A percentile compares a stretch with the other conserved stretches of the same genome.
Evolutionary conservation across 176 grass and related monocot genomes (phyloP).

Genomic region (Poa pratensis): DNA sequence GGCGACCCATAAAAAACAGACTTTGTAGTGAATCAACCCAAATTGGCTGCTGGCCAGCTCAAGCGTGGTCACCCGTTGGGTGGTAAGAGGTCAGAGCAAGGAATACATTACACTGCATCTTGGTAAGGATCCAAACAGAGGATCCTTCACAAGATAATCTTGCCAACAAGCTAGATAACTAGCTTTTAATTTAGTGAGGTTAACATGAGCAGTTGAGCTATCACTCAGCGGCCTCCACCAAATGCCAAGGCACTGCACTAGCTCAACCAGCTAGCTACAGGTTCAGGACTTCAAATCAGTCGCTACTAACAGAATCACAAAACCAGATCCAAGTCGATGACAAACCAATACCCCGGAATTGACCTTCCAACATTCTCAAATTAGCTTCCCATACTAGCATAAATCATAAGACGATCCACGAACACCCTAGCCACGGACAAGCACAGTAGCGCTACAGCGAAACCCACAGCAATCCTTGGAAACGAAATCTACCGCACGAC

Average conservation of each 20-base stretch:
- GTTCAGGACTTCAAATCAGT: neutral
- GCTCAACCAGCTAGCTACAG: neutral
- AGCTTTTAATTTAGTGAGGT: neutral
- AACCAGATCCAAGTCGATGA: too few species aligned
- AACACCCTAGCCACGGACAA: neutral
- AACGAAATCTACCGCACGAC: neutral
- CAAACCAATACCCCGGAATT: neutral
- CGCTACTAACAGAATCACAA: neutral
- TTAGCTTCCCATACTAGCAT: neutral
- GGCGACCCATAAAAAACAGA: neutral
- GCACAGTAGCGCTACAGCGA: neutral
- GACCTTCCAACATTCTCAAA: neutral
- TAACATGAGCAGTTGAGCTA: neutral
- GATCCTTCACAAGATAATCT: neutral
- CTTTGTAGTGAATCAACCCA: neutral
- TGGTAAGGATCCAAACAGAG: neutral
- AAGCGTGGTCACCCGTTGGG: neutral
- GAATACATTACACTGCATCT: neutral
- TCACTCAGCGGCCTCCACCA: too few species aligned
- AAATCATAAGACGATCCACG: neutral
- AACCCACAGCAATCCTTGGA: neutral
- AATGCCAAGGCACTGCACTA: neutral
- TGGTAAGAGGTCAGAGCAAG: neutral
- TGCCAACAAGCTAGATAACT: neutral
- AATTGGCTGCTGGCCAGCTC: neutral